Base-by-base conservation (phyloP, 805 yeast species). In the Spathaspora gorwiae region DNA sequence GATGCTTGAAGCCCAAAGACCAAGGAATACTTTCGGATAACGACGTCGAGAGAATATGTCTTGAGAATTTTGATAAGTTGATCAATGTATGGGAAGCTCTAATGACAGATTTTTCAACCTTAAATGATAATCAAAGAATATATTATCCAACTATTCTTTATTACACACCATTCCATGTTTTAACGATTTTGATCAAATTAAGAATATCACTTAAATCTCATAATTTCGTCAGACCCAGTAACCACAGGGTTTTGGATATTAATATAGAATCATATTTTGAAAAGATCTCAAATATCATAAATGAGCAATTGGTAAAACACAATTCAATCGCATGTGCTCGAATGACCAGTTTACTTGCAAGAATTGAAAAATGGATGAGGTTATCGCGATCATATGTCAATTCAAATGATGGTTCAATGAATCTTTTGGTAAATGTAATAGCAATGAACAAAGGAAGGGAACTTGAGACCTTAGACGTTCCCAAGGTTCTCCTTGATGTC, bases 141-240 rank as follows among this genome's bases (percentile, higher is more conserved):
- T 55, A 64, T 37, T 73, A 68, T 46, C 82, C 82, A 2, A 76
- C 81, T 0, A 74, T 75, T 49, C 71, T 77, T 51, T 73, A 74
- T 54, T 78, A 77, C 50, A 58, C 81, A 39, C 80, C 82, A 2
- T 64, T 78, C 72, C 76, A 76, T 54, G 76, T 81, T 0, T 55
- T 78, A 15, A 75, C 76, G 24, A 67, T 77, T 3, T 54, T 78
- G 47, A 68, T 77, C 14, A 62, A 80, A 42, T 68, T 78, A 1
- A 61, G 76, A 48, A 53, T 78, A 15, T 60, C 76, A 39, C 71
- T 76, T 14, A 69, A 70, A 44, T 66, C 79, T 0, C 70, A 64
- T 49, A 55, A 60, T n/a, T 55, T 72, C 31, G 48, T 11, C 12
- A 29, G 32, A 29, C 12, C 9, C 12, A 11, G 5, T 29, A 19